Conservation (phyloP, 805 yeast genomes). For the Zygotorulaspora chibaensis region DNA sequence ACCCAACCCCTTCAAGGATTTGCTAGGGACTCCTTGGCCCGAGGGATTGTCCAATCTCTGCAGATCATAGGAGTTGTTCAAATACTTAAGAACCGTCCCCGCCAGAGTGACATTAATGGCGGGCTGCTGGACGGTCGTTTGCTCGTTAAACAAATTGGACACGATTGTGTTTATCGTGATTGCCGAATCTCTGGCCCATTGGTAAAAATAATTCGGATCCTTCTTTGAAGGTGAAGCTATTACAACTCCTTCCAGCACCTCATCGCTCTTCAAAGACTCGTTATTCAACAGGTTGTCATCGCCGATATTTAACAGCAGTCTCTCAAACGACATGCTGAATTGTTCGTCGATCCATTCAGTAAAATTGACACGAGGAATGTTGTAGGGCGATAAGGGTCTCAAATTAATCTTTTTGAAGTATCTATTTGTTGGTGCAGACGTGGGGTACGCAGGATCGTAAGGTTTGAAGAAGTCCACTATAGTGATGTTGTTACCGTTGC, state of each 20-base stretch:
- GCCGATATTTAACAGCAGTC: slow-evolving; percentile 47
- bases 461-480: slow-evolving; percentile 16
- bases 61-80: slow-evolving; percentile 51
- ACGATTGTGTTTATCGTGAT: slow-evolving; percentile 66
- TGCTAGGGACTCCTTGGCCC: slow-evolving; percentile 42
- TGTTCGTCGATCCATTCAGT: slow-evolving; percentile 46
- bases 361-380: slow-evolving; percentile 32
- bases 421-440: slow-evolving; percentile 6
- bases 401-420: slow-evolving; percentile 13
- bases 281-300: slow-evolving; percentile 31
- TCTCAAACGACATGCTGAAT: slow-evolving; percentile 38
- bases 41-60: slow-evolving; percentile 69
- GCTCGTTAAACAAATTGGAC: slow-evolving; percentile 40
- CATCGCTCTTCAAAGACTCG: slow-evolving; percentile 27
- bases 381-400: slow-evolving; percentile 14
- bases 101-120: slow-evolving; percentile 20
- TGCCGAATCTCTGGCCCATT: slow-evolving; percentile 91
- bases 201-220: slow-evolving; percentile 78
- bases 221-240: slow-evolving; percentile 77
- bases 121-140: slow-evolving; percentile 17
- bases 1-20: slow-evolving; percentile 61
- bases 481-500: slow-evolving; percentile 5
- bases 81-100: slow-evolving; percentile 52
- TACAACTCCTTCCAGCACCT: slow-evolving; percentile 62
- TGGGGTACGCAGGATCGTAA: slow-evolving; percentile 12